Base-by-base conservation (phyloP, 192 early-diverging fungal genomes). In the Gamsiella multidivaricata region DNA sequence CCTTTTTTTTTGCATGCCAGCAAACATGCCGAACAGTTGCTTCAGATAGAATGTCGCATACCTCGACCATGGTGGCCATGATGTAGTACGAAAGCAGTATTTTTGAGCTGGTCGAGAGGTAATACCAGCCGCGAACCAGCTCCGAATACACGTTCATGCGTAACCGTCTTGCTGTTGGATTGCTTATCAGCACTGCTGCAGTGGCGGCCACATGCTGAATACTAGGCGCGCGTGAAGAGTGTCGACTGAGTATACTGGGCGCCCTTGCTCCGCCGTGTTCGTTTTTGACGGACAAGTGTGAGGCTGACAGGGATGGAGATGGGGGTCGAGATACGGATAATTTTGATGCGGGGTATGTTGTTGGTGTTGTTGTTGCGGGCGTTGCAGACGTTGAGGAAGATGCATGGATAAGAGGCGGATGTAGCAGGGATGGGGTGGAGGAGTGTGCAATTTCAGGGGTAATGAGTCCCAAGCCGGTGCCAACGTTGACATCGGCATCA, bases 91-190 rank as follows among this genome's bases (percentile, higher is more conserved):
- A 28, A 34, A 78, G 42, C 25, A 78, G 26, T 4, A 46, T 15
- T 32, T 68, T 68, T 20, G 74, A 78, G 41, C 74, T 69, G 28
- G 66, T 69, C 28, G 65, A 68, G 51, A 78, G 66, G 17, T 53
- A 41, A 33, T 28, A 64, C 74, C 74, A 78, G 3, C 74, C 65
- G 10, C 31, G 17, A 5, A 69, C 60, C 5, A 78, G 47, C 26
- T 78, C 74, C 17, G 18, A 4, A 3, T 64, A 78, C 6, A 78
- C 10, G 37, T 68, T 46, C 29, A 47, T 42, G 1, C 74, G 65
- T 25, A 78, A 36, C 28, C 45, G 34, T 26, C 74, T 34, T 12
- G 59, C 74, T 9, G 50, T 61, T 17, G 74, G 23, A 28, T 56
- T 69, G 33, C 49, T 31, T 17, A 63, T 49, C 3, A 78, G 49